These are phyloP conservation scores for Zopfia rhizophila DNA, from an alignment of 2,329 filamentous ascomycete species.

Conservation along the genomic window DNA sequence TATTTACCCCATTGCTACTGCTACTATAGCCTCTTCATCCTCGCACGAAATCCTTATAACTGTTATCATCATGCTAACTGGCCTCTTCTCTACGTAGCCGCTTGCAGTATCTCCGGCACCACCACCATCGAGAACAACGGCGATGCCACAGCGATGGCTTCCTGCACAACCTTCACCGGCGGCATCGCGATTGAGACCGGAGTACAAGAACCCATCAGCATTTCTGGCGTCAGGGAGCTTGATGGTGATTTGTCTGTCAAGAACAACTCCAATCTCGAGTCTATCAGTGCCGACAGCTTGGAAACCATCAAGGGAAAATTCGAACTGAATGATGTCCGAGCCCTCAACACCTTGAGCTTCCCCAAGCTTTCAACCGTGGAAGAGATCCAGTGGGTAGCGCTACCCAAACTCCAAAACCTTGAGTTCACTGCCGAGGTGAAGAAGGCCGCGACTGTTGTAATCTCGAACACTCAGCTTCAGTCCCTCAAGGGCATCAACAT, in stretches of 20 bases:
- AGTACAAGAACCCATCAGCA: constrained; percentile 66
- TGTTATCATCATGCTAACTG: constrained; percentile 26
- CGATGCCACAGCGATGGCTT: constrained; percentile 67
- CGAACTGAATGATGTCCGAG: constrained; percentile 73
- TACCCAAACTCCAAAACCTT: constrained; percentile 71
- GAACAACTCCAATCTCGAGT: constrained; percentile 70
- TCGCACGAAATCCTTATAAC: background rate
- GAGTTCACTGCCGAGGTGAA: constrained; percentile 73
- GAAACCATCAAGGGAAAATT: constrained; percentile 75
- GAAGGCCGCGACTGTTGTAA: constrained; percentile 73
- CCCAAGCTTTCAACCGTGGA: constrained; percentile 71
- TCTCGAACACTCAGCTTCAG: constrained; percentile 87
- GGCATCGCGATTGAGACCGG: constrained; percentile 71
- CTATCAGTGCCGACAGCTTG: constrained; percentile 70
- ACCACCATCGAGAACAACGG: constrained; percentile 69
- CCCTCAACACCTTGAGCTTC: constrained; percentile 75
- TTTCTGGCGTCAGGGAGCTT: constrained; percentile 72
- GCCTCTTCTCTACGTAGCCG: constrained; percentile 28
- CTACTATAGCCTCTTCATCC: background rate
- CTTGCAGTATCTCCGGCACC: constrained; percentile 58
- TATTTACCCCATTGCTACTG: constrained; percentile 17
- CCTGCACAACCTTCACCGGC: constrained; percentile 76
- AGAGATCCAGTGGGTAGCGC: constrained; percentile 75
- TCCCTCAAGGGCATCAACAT: constrained; percentile 85
- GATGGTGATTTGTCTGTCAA: constrained; percentile 63